phyloP scores from a whole-genome alignment of 2,329 filamentous ascomycete species.

The Scortechinia acanthostroma region DNA sequence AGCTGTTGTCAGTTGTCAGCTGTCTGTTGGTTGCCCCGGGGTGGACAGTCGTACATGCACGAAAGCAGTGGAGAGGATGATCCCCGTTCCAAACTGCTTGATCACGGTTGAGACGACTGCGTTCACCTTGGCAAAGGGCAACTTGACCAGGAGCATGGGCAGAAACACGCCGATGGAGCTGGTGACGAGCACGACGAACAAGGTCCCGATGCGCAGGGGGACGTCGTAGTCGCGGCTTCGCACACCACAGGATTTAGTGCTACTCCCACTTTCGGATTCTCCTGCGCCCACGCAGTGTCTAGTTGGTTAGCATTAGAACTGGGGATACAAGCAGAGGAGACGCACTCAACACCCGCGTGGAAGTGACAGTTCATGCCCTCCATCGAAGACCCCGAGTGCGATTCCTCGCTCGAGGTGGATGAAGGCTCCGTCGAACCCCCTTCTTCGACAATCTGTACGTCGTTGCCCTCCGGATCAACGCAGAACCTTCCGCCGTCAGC shows the following conservation, averaged over 20 bases:
- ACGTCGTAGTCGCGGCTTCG: conserved; percentile 57
- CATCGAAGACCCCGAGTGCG: conserved; percentile 9
- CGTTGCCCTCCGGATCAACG: conserved; percentile 46
- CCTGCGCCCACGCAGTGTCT: conserved; percentile 48
- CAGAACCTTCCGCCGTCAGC: conserved; percentile 41
- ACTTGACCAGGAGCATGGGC: conserved; percentile 55
- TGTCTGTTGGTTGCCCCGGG: neutral
- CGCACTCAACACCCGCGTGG: conserved; percentile 70
- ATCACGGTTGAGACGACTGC: conserved; percentile 42
- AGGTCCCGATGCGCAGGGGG: conserved; percentile 58
- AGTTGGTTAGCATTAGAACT: conserved; percentile 6
- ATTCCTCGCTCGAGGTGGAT: conserved; percentile 10
- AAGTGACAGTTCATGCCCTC: conserved; percentile 56
- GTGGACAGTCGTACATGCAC: conserved; percentile 40
- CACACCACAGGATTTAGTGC: conserved; percentile 6
- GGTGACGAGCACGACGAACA: conserved; percentile 67
- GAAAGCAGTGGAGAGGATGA: conserved; percentile 67
- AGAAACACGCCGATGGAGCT: conserved; percentile 62
- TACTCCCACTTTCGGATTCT: conserved; percentile 26
- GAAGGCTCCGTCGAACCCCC: no score
- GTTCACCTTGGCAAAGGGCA: conserved; percentile 40
- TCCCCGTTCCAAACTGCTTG: conserved; percentile 69
- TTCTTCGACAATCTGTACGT: conserved; percentile 45
- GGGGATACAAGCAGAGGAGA: conserved; percentile 6
- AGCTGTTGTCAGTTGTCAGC: conserved; percentile 37